These are phyloP conservation scores for Venustampulla echinocandica DNA, from an alignment of 495 filamentous ascomycete genomes.

Conservation along the genomic window DNA sequence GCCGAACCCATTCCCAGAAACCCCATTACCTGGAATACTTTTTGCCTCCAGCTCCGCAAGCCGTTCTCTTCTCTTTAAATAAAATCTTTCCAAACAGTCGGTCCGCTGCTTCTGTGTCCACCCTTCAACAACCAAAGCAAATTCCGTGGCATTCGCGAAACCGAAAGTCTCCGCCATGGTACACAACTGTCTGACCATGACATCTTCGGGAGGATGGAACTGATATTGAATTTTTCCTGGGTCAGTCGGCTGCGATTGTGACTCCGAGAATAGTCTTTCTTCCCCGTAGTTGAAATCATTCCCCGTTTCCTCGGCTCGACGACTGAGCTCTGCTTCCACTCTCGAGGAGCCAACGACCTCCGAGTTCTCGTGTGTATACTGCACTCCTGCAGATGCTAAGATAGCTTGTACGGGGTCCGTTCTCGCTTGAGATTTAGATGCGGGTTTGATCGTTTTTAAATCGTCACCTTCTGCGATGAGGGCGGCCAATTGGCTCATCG, in stretches of 20 bases:
- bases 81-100: slow-evolving; percentile 75
- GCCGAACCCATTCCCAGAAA: not conserved
- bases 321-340: slow-evolving; percentile 71
- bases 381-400: slow-evolving; percentile 76
- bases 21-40: not conserved
- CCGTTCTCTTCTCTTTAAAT: slow-evolving; percentile 40
- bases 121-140: slow-evolving; percentile 86
- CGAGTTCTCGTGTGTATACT: slow-evolving; percentile 94
- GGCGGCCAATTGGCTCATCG: slow-evolving; percentile 69
- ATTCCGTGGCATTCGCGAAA: slow-evolving; percentile 68
- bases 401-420: slow-evolving; percentile 83
- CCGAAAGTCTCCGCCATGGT: slow-evolving; percentile 77
- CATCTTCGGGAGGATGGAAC: slow-evolving; percentile 68
- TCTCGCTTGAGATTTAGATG: slow-evolving; percentile 31
- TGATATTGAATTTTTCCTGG: slow-evolving; percentile 41
- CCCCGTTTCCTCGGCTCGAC: slow-evolving; percentile 59
- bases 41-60: slow-evolving; percentile 22
- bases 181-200: slow-evolving; percentile 79
- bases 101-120: slow-evolving; percentile 84
- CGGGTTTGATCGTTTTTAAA: slow-evolving; percentile 22
- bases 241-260: slow-evolving; percentile 21
- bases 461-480: slow-evolving; percentile 48
- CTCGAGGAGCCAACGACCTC: slow-evolving; percentile 88
- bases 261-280: slow-evolving; percentile 40
- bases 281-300: slow-evolving; percentile 39